Evolutionary conservation across 805 yeast species (phyloP).

Genomic region (Priceomyces fermenticarens): DNA sequence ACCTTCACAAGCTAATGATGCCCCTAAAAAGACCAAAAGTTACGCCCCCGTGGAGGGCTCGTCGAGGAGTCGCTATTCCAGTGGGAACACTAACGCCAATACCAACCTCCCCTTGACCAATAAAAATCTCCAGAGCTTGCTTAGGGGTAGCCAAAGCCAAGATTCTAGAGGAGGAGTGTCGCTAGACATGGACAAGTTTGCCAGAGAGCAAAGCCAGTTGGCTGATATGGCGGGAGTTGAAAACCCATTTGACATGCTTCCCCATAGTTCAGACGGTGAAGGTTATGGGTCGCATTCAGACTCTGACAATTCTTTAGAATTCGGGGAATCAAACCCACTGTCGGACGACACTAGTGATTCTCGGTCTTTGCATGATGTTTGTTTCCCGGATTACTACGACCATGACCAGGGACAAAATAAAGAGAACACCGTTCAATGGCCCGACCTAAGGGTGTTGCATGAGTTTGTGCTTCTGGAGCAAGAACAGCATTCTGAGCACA

Average conservation of each 20-base stretch:
- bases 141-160: slow-evolving; percentile 9
- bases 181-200: slow-evolving; percentile 38
- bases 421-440: slow-evolving; percentile 57
- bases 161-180: slow-evolving; percentile 24
- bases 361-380: slow-evolving; percentile 87
- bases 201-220: slow-evolving; percentile 27
- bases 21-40: too few relatives aligned
- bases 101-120: slow-evolving; percentile 32
- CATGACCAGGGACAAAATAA: slow-evolving; percentile 14
- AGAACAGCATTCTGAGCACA: slow-evolving; percentile 21
- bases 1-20: neutral
- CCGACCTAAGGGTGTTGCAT: slow-evolving; percentile 71
- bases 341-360: slow-evolving; percentile 59
- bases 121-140: slow-evolving; percentile 30
- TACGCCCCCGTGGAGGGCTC: too few relatives aligned
- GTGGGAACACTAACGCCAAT: too few relatives aligned
- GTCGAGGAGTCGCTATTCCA: too few relatives aligned
- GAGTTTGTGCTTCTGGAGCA: slow-evolving; percentile 75
- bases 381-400: slow-evolving; percentile 72
- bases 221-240: slow-evolving; percentile 11
- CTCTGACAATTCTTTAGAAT: slow-evolving; percentile 31
- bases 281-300: slow-evolving; percentile 8
- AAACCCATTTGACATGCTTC: slow-evolving; percentile 8
- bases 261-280: slow-evolving; percentile 10
- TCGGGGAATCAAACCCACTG: slow-evolving; percentile 60